phyloP scores from a whole-genome alignment of 371 early-diverging fungal genomes.

The Syncephalis plumigaleata region DNA sequence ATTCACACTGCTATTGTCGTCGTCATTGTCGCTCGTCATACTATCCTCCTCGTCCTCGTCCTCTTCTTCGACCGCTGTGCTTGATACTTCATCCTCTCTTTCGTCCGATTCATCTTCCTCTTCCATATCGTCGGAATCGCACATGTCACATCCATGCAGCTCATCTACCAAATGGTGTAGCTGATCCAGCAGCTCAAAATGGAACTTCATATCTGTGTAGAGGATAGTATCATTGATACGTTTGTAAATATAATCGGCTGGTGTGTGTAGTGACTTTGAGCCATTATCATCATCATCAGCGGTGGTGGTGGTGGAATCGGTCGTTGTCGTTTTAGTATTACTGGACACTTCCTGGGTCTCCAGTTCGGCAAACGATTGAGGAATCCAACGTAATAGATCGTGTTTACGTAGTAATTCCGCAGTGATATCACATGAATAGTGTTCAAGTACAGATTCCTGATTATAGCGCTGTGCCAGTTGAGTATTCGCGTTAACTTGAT shows the following conservation, averaged over 20 bases:
- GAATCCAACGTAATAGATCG: constrained; percentile 20
- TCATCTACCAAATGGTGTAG: constrained; percentile 22
- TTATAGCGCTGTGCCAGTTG: constrained; percentile 47
- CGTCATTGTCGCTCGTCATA: neutral
- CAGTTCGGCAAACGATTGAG: too few relatives aligned
- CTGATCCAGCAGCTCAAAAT: constrained; percentile 59
- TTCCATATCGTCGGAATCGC: constrained; percentile 4
- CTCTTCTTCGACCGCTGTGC: too few relatives aligned
- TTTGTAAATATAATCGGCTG: constrained; percentile 10
- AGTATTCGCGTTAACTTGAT: constrained; percentile 67
- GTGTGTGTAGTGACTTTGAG: constrained; percentile 1
- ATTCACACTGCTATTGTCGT: neutral
- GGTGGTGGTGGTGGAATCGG: too few relatives aligned
- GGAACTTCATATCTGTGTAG: constrained; percentile 79
- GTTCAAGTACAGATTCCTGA: constrained; percentile 68
- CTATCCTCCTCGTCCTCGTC: neutral
- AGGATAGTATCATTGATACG: constrained; percentile 39
- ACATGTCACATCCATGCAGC: constrained; percentile 5
- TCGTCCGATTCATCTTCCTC: constrained; percentile 8
- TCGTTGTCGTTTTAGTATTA: neutral
- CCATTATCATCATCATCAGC: neutral
- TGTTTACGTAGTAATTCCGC: constrained; percentile 49
- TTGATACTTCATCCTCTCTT: constrained; percentile 3
- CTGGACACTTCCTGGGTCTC: constrained; percentile 12
- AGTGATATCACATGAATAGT: constrained; percentile 60